A percentile compares a stretch with the other conserved stretches of the same genome.
Evolutionary conservation across 768 basidiomycete genomes (phyloP).

Genomic region (Dentipellis sp.): DNA sequence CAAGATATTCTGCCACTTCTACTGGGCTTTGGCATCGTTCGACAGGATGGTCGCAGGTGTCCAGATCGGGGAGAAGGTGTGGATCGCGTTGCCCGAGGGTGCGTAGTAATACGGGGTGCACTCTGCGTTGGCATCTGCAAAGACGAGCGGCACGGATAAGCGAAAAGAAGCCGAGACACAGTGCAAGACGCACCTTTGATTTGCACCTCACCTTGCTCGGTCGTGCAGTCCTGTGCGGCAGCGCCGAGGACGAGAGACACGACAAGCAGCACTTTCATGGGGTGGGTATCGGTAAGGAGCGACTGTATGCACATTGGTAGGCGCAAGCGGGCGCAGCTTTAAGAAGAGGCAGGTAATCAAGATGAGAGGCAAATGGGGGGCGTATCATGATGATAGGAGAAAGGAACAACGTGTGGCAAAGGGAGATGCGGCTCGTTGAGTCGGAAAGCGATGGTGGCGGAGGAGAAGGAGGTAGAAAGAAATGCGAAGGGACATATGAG

Average conservation of each 20-base stretch:
- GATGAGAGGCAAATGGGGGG: no score
- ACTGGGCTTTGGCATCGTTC: constrained; percentile 11
- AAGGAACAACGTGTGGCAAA: no score
- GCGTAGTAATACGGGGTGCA: constrained; percentile 11
- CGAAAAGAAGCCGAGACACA: not conserved
- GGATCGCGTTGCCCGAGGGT: not conserved
- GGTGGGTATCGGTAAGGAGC: not conserved
- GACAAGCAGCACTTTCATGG: not conserved
- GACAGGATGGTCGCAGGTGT: constrained; percentile 7
- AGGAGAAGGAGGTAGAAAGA: no score
- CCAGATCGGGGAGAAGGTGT: constrained; percentile 7
- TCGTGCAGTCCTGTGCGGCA: constrained; percentile 4
- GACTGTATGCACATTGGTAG: no score
- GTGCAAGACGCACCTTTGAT: constrained; percentile 2
- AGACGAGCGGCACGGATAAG: no score
- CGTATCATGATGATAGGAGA: no score
- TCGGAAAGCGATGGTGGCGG: no score
- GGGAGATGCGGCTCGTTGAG: no score
- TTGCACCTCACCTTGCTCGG: constrained; percentile 11
- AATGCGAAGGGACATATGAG: no score
- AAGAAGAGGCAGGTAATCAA: no score
- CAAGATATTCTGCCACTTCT: constrained; percentile 35
- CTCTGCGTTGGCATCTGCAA: constrained; percentile 8
- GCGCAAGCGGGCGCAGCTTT: no score
- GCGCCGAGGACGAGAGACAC: not conserved